Evolutionary conservation across 176 grass and related monocot species (phyloP).

Genomic region (Saccharum officinarum): DNA sequence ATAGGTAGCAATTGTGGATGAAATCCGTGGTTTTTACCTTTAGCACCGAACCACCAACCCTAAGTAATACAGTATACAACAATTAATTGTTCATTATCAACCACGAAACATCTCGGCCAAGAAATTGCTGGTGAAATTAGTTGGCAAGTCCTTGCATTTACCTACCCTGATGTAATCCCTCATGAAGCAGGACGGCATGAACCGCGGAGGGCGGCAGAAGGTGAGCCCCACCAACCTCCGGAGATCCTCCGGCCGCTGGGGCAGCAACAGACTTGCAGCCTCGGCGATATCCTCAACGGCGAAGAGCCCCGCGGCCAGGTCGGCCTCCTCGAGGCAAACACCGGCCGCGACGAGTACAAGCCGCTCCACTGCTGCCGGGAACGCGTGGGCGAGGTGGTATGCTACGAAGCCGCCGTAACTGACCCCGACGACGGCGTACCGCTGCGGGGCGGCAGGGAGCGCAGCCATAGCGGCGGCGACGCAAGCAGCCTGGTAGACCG

Average conservation of each 20-base stretch:
- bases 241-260: constrained; percentile 80
- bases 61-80: background rate
- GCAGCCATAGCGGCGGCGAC: constrained; percentile 38
- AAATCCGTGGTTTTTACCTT: background rate
- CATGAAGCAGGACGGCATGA: constrained; percentile 87
- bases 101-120: constrained; percentile 1
- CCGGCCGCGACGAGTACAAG: constrained; percentile 63
- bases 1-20: background rate
- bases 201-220: constrained; percentile 59
- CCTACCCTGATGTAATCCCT: constrained; percentile 69
- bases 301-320: constrained; percentile 68
- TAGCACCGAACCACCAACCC: background rate
- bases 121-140: constrained; percentile 30
- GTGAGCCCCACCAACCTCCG: constrained; percentile 64
- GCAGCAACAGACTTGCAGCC: constrained; percentile 68
- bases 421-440: constrained; percentile 62
- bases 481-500: constrained; percentile 72
- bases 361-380: constrained; percentile 58
- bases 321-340: constrained; percentile 78
- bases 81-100: background rate
- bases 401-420: constrained; percentile 95
- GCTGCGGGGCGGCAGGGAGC: constrained; percentile 35
- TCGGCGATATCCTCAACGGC: constrained; percentile 64
- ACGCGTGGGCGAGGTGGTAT: constrained; percentile 67
- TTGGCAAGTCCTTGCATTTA: background rate